Evolutionary conservation across 2,329 filamentous ascomycete genomes (phyloP), one percentile per base, ranked within the genome.

Genomic region (Fusarium liriodendri): DNA sequence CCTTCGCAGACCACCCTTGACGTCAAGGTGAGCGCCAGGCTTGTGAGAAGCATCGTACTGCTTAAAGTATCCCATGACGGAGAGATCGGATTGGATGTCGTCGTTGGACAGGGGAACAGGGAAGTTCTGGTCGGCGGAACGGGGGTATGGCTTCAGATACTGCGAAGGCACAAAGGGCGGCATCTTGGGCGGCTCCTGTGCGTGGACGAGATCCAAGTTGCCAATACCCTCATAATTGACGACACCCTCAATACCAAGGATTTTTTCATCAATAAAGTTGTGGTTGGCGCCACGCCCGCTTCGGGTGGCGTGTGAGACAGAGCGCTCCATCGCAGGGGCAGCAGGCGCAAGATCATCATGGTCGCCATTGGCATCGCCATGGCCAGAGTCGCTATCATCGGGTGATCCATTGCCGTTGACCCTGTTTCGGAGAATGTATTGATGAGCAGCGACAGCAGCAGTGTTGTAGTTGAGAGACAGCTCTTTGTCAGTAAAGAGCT

Each of bases 401-500:
- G 85, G 86, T 14, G 86, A 89, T 45, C 83, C 85, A 54, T 77
- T 79, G 60, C 89, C 89, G 72, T 88, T 87, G 37, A 84, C 79
- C 59, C 87, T 88, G 78, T 90, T 89, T 38, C 89, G 87, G 62
- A 91, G 81, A 66, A 92, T 86, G 76, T 91, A 89, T 70, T 89
- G 88, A 79, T 92, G 89, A 10, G 91, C 87, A 3, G 90, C 90
- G 22, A 91, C 77, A 33, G 91, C 90, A 6, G 91, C 89, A 6
- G 85, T 83, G 69, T 92, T 92, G 79, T 92, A 92, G 32, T 89
- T 89, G 84, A 93, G 87, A 6, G 88, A 87, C 33, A 93, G 85
- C 82, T 93, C 91, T 81, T 91, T 92, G 76, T 93, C 91, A 0
- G 91, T 93, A 60, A 93, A 93, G 40, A 93, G 87, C 83, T 92